phyloP scores from a whole-genome alignment of 2,329 filamentous ascomycete genomes.

The Xylaria sp. region DNA sequence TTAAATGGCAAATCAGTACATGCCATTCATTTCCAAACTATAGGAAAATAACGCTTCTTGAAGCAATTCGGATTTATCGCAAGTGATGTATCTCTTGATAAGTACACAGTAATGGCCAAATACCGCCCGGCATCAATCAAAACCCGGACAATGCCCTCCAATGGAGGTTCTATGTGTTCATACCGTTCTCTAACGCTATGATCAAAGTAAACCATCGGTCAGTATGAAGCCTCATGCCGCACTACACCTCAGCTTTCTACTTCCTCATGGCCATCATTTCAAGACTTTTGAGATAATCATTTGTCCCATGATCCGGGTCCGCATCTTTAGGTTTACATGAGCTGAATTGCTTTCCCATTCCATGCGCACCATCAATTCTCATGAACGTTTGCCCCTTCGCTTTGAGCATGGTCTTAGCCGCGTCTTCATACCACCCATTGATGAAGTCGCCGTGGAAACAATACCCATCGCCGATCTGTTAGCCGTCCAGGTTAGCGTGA shows the following conservation, averaged over 20 bases:
- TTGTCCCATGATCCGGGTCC: slow-evolving; percentile 48
- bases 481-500: not conserved
- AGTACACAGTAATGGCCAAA: no score
- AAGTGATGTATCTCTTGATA: no score
- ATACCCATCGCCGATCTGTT: slow-evolving; percentile 39
- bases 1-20: no score
- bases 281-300: slow-evolving; percentile 47
- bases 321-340: slow-evolving; percentile 46
- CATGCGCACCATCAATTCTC: slow-evolving; percentile 44
- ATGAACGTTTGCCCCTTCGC: slow-evolving; percentile 38
- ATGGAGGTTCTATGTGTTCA: no score
- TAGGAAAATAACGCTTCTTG: no score
- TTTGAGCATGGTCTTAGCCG: slow-evolving; percentile 48
- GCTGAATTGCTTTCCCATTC: slow-evolving; percentile 39
- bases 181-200: no score
- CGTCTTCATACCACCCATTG: slow-evolving; percentile 51
- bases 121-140: no score
- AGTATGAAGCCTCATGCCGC: no score
- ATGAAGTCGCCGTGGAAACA: slow-evolving; percentile 54
- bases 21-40: no score
- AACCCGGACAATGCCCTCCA: no score
- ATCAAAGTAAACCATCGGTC: no score
- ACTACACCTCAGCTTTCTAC: not conserved
- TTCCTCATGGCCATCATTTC: slow-evolving; percentile 24
- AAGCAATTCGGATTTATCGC: no score